Percentiles rank a stretch among this genome's conserved stretches.
Conservation (phyloP, 1,284 basidiomycete genomes). For the Phylloboletellus chloephorus region DNA sequence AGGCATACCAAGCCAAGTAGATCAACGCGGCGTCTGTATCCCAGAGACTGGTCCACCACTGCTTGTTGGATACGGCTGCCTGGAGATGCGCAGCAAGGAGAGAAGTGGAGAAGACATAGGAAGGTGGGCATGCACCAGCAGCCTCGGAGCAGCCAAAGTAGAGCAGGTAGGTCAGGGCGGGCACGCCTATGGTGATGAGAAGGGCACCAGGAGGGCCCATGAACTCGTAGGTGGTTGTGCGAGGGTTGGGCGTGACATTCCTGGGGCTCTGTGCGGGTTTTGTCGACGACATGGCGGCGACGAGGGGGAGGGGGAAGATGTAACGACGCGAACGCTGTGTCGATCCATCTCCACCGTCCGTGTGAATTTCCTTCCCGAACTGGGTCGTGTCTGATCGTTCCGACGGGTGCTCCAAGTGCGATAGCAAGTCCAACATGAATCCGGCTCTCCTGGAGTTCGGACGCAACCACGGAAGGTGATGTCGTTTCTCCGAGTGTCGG, state of each 20-base stretch:
- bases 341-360: background rate
- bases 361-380: conserved; percentile 16
- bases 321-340: background rate
- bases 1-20: conserved; percentile 90
- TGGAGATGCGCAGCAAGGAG: conserved; percentile 37
- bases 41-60: conserved; percentile 73
- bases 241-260: conserved; percentile 50
- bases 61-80: conserved; percentile 42
- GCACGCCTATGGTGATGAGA: conserved; percentile 69
- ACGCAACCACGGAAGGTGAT: no score
- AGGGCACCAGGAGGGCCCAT: conserved; percentile 79
- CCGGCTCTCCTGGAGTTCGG: no score
- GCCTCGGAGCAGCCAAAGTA: conserved; percentile 84
- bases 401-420: no score
- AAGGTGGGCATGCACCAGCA: conserved; percentile 70
- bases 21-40: conserved; percentile 72
- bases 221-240: conserved; percentile 76
- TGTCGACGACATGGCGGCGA: conserved; percentile 18
- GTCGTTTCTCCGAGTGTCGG: no score
- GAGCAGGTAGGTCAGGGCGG: conserved; percentile 71
- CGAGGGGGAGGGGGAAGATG: background rate
- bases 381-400: no score
- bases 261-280: conserved; percentile 7
- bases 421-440: no score
- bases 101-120: conserved; percentile 37